Percentiles rank a stretch among this genome's conserved stretches.
Evolutionary conservation across 2,329 filamentous ascomycete species (phyloP).

Genomic region (Colletotrichum nymphaeae): DNA sequence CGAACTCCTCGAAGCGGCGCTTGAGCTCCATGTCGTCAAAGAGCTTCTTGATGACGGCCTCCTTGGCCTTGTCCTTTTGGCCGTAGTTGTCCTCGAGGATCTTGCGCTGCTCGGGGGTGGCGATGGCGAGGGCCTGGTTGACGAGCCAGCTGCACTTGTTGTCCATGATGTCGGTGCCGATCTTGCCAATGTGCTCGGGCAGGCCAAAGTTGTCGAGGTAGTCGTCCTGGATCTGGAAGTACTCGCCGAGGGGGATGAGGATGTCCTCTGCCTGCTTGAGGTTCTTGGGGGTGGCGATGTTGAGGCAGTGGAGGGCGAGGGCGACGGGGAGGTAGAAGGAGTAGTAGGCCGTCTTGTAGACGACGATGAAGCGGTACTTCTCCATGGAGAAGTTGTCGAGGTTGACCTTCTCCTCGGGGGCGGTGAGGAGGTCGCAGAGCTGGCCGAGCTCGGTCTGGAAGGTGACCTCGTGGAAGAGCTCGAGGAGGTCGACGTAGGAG

Average conservation of each 20-base stretch:
- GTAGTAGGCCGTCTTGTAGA: slow-evolving; percentile 99
- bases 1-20: slow-evolving; percentile 86
- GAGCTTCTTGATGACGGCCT: slow-evolving; percentile 88
- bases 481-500: slow-evolving; percentile 88
- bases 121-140: slow-evolving; percentile 89
- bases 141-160: slow-evolving; percentile 99
- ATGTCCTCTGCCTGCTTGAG: slow-evolving; percentile 91
- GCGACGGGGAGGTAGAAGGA: slow-evolving; percentile 98
- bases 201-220: slow-evolving; percentile 98
- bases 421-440: slow-evolving; percentile 93
- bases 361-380: slow-evolving; percentile 98
- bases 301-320: slow-evolving; percentile 86
- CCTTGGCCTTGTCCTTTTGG: slow-evolving; percentile 84
- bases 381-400: slow-evolving; percentile 94
- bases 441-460: slow-evolving; percentile 97
- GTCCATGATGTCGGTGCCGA: slow-evolving; percentile 98
- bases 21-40: slow-evolving; percentile 89
- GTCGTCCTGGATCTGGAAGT: slow-evolving; percentile 99
- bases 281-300: slow-evolving; percentile 87
- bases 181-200: slow-evolving; percentile 94
- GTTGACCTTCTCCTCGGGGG: slow-evolving; percentile 92
- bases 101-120: slow-evolving; percentile 86
- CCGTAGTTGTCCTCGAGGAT: slow-evolving; percentile 94
- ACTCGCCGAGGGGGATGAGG: slow-evolving; percentile 96
- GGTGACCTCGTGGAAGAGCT: slow-evolving; percentile 95